phyloP scores from a whole-genome alignment of 768 basidiomycete species.

The Trametes villosa region DNA sequence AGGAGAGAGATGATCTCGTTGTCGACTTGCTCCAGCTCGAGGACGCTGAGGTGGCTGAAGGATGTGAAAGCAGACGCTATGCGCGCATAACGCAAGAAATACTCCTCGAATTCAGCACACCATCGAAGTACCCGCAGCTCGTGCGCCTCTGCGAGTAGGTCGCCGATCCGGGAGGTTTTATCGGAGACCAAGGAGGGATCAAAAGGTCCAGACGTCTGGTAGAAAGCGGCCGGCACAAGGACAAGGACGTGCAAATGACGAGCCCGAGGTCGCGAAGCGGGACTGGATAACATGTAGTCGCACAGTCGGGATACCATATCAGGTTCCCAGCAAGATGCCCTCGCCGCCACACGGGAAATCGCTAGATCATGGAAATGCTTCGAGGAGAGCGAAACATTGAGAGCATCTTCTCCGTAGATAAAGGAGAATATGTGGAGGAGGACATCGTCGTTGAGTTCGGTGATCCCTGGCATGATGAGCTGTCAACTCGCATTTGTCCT shows the following conservation, averaged over 20 bases:
- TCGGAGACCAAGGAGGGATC: no score
- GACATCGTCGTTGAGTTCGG: conserved; percentile 1
- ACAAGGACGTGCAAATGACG: background rate
- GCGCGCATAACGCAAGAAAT: background rate
- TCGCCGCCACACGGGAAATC: background rate
- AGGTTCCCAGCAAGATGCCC: background rate
- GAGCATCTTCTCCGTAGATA: conserved; percentile 1
- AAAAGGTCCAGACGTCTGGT: no score
- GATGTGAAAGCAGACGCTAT: background rate
- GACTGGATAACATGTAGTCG: background rate
- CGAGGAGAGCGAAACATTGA: background rate
- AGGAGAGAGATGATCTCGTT: background rate
- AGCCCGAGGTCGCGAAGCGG: background rate
- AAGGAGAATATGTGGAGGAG: background rate
- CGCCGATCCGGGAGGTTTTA: no score
- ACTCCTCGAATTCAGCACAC: background rate
- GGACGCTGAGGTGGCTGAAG: background rate
- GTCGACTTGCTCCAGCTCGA: background rate
- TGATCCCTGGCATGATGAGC: background rate
- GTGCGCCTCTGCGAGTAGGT: no score
- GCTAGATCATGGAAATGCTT: background rate
- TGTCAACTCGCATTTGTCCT: no score
- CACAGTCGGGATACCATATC: background rate
- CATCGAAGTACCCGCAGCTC: no score
- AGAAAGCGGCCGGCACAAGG: background rate